phyloP scores from a whole-genome alignment of 1,139 yeast genomes.

The Sugiyamaella novakii region DNA sequence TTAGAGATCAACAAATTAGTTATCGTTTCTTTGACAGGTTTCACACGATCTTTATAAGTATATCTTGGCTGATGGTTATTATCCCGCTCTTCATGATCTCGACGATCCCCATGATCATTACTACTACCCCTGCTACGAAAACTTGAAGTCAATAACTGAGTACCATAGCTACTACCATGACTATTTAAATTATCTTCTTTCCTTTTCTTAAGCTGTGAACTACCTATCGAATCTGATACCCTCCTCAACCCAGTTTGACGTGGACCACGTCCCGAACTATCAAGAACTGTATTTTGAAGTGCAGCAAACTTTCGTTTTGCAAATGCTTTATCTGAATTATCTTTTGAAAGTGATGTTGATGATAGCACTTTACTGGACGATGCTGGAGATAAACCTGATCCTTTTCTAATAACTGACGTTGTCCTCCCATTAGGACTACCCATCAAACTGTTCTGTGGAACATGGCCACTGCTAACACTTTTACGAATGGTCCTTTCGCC shows the following conservation, averaged over 20 bases:
- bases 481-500: neutral
- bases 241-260: too few species aligned
- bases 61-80: neutral
- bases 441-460: constrained; percentile 8
- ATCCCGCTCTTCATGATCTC: too few species aligned
- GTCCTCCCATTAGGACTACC: neutral
- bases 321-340: neutral
- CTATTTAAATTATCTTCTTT: too few species aligned
- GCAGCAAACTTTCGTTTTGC: neutral
- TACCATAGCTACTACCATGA: too few species aligned
- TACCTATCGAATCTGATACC: too few species aligned
- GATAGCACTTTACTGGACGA: neutral
- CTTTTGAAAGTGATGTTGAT: neutral
- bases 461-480: constrained; percentile 1
- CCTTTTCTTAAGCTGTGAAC: too few species aligned
- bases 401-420: neutral
- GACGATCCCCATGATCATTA: neutral
- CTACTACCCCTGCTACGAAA: neutral
- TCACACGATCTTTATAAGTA: constrained; percentile 1
- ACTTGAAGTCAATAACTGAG: neutral
- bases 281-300: neutral
- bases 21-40: neutral
- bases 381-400: neutral
- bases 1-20: too few species aligned
- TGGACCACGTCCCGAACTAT: too few species aligned